Percentiles rank a stretch among this genome's conserved stretches.
These are phyloP conservation scores for Eimeria maxima DNA, from an alignment of 169 alveolate species.

Conservation along the genomic window DNA sequence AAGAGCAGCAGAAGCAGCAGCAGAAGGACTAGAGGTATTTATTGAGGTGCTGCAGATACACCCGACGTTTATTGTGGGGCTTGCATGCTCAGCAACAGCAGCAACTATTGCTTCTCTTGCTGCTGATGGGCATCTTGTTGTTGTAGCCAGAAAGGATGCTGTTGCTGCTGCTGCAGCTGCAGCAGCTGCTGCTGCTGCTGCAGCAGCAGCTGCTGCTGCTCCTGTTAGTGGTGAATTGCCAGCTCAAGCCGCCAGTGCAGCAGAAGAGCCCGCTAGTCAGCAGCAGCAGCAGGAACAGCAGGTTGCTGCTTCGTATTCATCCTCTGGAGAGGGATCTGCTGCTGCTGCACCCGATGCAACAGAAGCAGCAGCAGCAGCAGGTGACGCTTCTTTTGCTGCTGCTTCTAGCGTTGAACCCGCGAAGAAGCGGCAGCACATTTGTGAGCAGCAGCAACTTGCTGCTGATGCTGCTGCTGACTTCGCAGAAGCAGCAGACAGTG, in stretches of 20 bases:
- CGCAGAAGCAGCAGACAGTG: constrained; percentile 48
- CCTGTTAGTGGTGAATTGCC: no score
- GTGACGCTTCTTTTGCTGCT: neutral
- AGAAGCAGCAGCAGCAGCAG: constrained; percentile 39
- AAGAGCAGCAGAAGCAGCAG: constrained; percentile 20
- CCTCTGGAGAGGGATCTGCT: neutral
- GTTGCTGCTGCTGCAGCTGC: constrained; percentile 65
- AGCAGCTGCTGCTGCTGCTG: constrained; percentile 42
- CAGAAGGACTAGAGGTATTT: constrained; percentile 7
- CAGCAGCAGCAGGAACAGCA: constrained; percentile 29
- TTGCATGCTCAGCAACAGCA: constrained; percentile 17
- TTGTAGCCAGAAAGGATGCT: neutral
- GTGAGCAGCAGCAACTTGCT: neutral
- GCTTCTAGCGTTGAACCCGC: constrained; percentile 9
- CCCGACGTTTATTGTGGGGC: constrained; percentile 28
- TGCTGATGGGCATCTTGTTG: constrained; percentile 31
- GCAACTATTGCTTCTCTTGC: constrained; percentile 22
- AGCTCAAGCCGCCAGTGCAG: neutral
- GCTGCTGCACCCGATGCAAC: constrained; percentile 27
- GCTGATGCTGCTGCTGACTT: neutral
- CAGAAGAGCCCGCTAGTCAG: neutral
- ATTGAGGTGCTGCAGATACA: constrained; percentile 66
- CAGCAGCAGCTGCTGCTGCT: neutral
- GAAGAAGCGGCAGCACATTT: constrained; percentile 37
- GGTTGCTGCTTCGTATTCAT: neutral